phyloP scores from a whole-genome alignment of 257 asterid genomes.

The Craterostigma plantagineum region DNA sequence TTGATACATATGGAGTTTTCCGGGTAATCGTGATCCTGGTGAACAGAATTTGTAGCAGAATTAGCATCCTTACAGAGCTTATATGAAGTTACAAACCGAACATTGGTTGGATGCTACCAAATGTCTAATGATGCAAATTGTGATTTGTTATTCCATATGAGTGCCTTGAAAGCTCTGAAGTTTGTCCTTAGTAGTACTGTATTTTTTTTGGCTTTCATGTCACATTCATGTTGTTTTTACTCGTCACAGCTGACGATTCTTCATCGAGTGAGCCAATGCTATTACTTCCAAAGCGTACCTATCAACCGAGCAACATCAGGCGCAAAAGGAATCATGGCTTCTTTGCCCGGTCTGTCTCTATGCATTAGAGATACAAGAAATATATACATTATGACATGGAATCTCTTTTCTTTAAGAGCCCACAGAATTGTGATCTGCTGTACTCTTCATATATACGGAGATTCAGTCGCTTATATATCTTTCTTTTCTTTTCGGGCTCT shows the following conservation, averaged over 20 bases:
- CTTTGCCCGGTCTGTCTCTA: slow-evolving; percentile 2
- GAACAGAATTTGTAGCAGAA: no score
- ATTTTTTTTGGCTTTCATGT: neutral
- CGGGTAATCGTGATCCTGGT: no score
- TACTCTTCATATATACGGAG: neutral
- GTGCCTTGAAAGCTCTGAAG: neutral
- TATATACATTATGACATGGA: no score
- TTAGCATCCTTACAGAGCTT: no score
- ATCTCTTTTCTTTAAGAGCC: neutral
- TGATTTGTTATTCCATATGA: no score
- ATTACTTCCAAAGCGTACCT: slow-evolving; percentile 5
- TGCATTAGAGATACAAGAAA: no score
- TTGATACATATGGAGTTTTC: no score
- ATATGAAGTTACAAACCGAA: no score
- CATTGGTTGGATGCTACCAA: no score
- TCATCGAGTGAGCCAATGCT: slow-evolving; percentile 1
- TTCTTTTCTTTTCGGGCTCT: neutral
- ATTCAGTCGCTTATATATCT: neutral
- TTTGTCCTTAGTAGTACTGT: neutral
- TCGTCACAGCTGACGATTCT: slow-evolving; percentile 1
- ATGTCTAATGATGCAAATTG: no score
- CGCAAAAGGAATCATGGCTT: slow-evolving; percentile 6
- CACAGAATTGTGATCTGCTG: neutral
- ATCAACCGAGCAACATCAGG: slow-evolving; percentile 7
- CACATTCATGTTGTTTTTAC: neutral